Base-by-base conservation (phyloP, 176 grass and related monocot genomes). In the Cenchrus fungigraminus region DNA sequence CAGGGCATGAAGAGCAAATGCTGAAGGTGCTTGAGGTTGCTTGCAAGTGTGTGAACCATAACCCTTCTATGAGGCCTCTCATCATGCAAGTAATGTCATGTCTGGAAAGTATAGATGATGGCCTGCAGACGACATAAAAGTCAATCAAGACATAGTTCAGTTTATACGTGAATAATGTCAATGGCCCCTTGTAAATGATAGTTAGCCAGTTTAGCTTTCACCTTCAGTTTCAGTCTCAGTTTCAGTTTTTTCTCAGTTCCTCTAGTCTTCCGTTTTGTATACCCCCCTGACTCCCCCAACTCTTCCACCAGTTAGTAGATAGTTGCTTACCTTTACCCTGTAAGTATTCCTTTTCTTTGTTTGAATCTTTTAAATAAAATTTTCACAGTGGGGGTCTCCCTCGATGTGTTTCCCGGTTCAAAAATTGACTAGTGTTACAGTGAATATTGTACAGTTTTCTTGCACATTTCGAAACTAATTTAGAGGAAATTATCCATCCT, bases 11-110 rank as follows among this genome's bases (percentile, higher is more conserved):
- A 29, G 82, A 77, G 16, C 76, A 91, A 52, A 94, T 94, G 79
- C 44, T 91, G 65, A 79, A 91, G 71, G 84, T 94, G 49, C 87
- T 91, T 79, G 92, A 91, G 65, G 52, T 67, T 79, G 92, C 92
- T 73, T 91, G 84, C 78, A 58, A 42, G 45, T 91, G 86, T 71
- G 86, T 91, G 58, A 66, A 87, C 65, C 1, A 11, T 55, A 89
- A 78, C 79, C 80, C 86, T 57, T 10, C 68, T 25, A 52, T 79
- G 19, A 91, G 92, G 74, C 92, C 92, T 64, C 66, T 66, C 34
- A 87, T 91, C 62, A 44, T 70, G 46, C 79, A 91, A 67, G 31
- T 94, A 31, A 83, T 89, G 8, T 40, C 68, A 34, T 87, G 84
- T 69, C 89, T 94, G 12, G 82, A 89, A n/a, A 84, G 47, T 32